phyloP scores from a whole-genome alignment of 2,329 filamentous ascomycete species.

The Colletotrichum paranaense region DNA sequence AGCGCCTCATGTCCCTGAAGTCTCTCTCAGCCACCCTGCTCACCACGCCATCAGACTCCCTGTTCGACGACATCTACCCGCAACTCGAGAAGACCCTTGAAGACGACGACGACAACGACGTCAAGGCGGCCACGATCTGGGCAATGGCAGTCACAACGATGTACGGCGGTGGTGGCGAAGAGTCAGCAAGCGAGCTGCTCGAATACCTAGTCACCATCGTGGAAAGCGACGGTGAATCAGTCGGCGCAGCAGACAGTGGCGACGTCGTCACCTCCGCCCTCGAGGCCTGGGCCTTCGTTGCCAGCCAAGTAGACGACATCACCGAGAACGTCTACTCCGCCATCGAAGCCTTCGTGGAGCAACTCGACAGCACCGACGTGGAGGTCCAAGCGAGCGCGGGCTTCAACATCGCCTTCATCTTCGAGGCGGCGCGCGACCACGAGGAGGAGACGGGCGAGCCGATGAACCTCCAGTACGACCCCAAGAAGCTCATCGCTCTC shows the following conservation, averaged over 20 bases:
- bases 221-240: constrained; percentile 79
- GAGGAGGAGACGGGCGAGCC: constrained; percentile 61
- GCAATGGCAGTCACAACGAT: constrained; percentile 78
- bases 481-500: constrained; percentile 58
- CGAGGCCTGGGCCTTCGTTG: constrained; percentile 83
- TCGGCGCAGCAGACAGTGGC: constrained; percentile 78
- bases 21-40: constrained; percentile 78
- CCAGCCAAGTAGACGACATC: constrained; percentile 80
- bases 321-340: constrained; percentile 77
- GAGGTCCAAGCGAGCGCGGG: constrained; percentile 82
- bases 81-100: constrained; percentile 72
- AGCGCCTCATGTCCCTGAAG: constrained; percentile 77
- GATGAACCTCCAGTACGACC: constrained; percentile 62
- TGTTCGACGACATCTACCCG: constrained; percentile 72
- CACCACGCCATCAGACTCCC: constrained; percentile 71
- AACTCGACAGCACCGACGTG: constrained; percentile 80
- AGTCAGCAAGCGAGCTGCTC: constrained; percentile 78
- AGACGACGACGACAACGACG: constrained; percentile 71
- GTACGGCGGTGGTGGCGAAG: constrained; percentile 78
- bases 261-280: constrained; percentile 80
- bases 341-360: constrained; percentile 85
- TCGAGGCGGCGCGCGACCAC: constrained; percentile 72
- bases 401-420: constrained; percentile 84
- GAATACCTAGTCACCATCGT: constrained; percentile 81
- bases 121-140: constrained; percentile 80